phyloP scores from a whole-genome alignment of 2,329 filamentous ascomycete species.

The Neophaeococcomyces mojaviensis region DNA sequence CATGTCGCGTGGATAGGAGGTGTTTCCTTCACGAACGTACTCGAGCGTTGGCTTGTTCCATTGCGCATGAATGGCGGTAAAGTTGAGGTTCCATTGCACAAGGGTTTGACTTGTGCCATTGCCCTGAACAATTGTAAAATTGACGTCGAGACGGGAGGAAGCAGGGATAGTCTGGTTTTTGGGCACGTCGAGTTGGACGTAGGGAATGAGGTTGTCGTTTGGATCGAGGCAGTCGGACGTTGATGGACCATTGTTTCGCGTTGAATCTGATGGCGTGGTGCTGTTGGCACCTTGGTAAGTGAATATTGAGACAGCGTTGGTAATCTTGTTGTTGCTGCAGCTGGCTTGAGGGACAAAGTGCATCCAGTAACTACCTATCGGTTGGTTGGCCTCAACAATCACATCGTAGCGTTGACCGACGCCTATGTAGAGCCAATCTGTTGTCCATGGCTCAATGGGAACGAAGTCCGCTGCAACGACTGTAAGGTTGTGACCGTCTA shows the following conservation, averaged over 20 bases:
- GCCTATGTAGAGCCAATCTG: conserved; percentile 52
- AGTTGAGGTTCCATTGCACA: conserved; percentile 28
- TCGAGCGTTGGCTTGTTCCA: conserved; percentile 40
- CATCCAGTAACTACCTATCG: conserved; percentile 33
- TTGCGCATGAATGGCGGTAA: conserved; percentile 34
- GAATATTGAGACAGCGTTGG: conserved; percentile 23
- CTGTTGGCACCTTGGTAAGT: conserved; percentile 22
- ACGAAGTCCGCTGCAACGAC: conserved; percentile 27
- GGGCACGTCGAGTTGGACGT: conserved; percentile 22
- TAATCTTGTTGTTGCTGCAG: conserved; percentile 19
- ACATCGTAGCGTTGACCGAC: conserved; percentile 32
- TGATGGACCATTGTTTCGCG: conserved; percentile 12
- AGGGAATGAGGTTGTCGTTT: conserved; percentile 21
- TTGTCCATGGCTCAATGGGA: conserved; percentile 28
- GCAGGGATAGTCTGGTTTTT: conserved; percentile 18
- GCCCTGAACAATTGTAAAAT: conserved; percentile 17
- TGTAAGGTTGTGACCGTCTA: conserved; percentile 26
- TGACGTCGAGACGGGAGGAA: conserved; percentile 17
- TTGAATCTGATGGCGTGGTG: conserved; percentile 9
- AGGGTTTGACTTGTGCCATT: conserved; percentile 13
- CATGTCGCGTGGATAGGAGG: conserved; percentile 31
- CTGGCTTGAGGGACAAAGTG: conserved; percentile 17
- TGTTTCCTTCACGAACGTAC: conserved; percentile 36
- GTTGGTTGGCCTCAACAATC: conserved; percentile 36
- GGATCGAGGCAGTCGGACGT: conserved; percentile 17